Percentiles rank a stretch among this genome's conserved stretches.
phyloP scores from a whole-genome alignment of 2,329 filamentous ascomycete genomes.

The Botrytis aclada region DNA sequence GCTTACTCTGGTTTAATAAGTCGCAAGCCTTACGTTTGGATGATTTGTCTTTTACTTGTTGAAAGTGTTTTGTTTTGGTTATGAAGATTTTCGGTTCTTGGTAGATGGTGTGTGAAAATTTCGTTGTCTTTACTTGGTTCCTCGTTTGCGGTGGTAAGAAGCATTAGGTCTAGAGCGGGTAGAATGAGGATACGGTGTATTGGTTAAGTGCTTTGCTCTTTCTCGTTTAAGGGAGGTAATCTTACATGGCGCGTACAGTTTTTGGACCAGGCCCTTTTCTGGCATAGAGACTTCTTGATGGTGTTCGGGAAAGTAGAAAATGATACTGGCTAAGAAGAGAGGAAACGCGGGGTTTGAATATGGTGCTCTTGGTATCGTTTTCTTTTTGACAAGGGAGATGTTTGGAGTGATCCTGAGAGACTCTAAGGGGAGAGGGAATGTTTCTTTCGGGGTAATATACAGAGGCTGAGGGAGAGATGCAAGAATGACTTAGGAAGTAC shows the following conservation, averaged over 20 bases:
- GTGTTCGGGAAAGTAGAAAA: too few species aligned
- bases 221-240: too few species aligned
- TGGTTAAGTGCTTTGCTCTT: too few species aligned
- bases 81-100: rapidly evolving
- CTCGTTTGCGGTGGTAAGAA: background rate
- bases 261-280: background rate
- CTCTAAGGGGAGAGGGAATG: background rate
- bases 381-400: background rate
- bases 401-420: background rate
- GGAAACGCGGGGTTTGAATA: background rate
- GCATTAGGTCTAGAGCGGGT: too few species aligned
- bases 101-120: background rate
- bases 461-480: background rate
- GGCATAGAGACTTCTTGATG: too few species aligned
- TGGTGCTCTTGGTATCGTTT: background rate
- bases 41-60: too few species aligned
- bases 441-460: too few species aligned
- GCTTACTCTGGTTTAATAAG: background rate
- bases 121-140: background rate
- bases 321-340: too few species aligned
- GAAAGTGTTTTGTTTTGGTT: too few species aligned
- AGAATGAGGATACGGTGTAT: too few species aligned
- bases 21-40: background rate
- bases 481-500: background rate
- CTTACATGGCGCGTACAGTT: too few species aligned